phyloP scores from a whole-genome alignment of 2,329 filamentous ascomycete genomes.

The Bipolaris oryzae region DNA sequence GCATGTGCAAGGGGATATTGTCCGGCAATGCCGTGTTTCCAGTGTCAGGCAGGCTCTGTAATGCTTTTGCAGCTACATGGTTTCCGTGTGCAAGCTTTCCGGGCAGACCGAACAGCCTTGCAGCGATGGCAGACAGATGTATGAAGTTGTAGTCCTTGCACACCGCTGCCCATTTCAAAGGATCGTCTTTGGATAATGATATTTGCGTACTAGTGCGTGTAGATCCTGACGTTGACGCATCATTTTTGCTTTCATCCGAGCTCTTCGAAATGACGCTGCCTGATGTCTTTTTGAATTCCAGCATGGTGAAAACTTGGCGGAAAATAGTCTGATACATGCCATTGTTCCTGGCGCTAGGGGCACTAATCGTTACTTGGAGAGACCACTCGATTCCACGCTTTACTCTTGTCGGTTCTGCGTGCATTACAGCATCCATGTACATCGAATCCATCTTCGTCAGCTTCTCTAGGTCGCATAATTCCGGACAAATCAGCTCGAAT shows the following conservation, averaged over 20 bases:
- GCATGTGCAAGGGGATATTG: slow-evolving; percentile 2
- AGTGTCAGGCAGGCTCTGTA: background rate
- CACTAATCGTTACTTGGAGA: slow-evolving; percentile 5
- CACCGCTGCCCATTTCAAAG: slow-evolving; percentile 7
- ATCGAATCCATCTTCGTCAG: background rate
- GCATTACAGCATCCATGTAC: slow-evolving; percentile 3
- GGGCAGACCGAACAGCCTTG: slow-evolving; percentile 7
- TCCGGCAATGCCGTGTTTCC: background rate
- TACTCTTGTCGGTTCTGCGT: background rate
- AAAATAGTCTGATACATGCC: background rate
- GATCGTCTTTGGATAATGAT: slow-evolving; percentile 3
- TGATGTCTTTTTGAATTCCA: slow-evolving; percentile 7
- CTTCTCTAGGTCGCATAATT: slow-evolving; percentile 4
- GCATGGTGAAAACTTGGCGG: slow-evolving; percentile 14
- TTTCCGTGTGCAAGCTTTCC: slow-evolving; percentile 15
- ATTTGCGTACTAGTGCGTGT: background rate
- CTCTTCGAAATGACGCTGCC: too few species aligned
- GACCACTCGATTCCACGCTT: slow-evolving; percentile 13
- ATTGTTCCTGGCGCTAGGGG: background rate
- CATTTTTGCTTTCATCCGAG: background rate
- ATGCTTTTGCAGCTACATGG: slow-evolving; percentile 7
- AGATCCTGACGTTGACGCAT: background rate
- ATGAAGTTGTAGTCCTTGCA: slow-evolving; percentile 18
- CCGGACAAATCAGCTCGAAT: slow-evolving; percentile 9
- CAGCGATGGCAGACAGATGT: slow-evolving; percentile 5